phyloP scores from a whole-genome alignment of 2,329 filamentous ascomycete species.

The Microsporum ferrugineum region DNA sequence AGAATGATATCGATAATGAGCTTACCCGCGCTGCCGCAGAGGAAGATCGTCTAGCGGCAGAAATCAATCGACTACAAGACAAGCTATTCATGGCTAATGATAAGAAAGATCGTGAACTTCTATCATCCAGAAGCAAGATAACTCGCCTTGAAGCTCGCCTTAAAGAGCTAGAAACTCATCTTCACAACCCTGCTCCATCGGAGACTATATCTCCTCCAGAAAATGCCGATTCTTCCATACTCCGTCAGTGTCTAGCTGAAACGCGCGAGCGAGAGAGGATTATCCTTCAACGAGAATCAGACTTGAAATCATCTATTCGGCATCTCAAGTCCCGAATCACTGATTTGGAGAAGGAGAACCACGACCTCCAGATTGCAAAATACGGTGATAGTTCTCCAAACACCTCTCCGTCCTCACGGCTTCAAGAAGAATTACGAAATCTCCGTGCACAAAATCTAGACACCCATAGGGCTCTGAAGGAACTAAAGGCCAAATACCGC shows the following conservation, averaged over 20 bases:
- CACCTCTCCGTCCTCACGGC: conserved; percentile 37
- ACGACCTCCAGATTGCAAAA: conserved; percentile 47
- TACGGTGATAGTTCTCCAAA: conserved; percentile 42
- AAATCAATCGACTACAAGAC: conserved; percentile 40
- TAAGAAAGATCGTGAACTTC: conserved; percentile 39
- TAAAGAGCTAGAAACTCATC: conserved; percentile 39
- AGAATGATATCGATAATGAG: conserved; percentile 54
- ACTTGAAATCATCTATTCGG: conserved; percentile 52
- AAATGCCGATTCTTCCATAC: conserved; percentile 44
- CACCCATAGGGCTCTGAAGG: conserved; percentile 49
- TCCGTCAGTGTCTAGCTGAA: conserved; percentile 52
- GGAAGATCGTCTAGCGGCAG: conserved; percentile 47
- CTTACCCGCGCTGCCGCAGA: conserved; percentile 55
- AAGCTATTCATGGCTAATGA: conserved; percentile 37
- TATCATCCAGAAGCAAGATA: conserved; percentile 48
- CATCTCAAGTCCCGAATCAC: conserved; percentile 53
- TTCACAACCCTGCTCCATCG: conserved; percentile 25
- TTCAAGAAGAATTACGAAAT: conserved; percentile 44
- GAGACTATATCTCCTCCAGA: conserved; percentile 24
- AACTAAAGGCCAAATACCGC: conserved; percentile 42
- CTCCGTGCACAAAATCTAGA: conserved; percentile 51
- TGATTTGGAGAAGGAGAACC: conserved; percentile 56
- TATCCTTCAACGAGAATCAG: conserved; percentile 52
- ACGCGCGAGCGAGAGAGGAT: conserved; percentile 56
- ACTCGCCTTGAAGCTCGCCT: conserved; percentile 51